Evolutionary conservation across 2,329 filamentous ascomycete genomes (phyloP).

Genomic region (Exophiala aquamarina): DNA sequence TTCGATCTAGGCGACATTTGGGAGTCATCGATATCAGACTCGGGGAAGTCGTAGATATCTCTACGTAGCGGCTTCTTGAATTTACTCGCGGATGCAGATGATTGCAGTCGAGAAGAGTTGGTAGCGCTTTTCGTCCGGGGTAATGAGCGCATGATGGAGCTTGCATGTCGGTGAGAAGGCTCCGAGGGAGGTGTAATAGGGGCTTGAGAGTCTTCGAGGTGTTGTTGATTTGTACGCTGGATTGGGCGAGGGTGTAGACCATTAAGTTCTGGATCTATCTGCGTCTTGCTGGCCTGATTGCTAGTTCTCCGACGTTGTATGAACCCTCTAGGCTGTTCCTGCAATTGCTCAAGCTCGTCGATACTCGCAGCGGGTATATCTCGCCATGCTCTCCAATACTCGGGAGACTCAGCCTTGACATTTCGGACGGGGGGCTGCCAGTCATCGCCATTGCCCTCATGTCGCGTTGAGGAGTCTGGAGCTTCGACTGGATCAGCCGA

Average conservation of each 20-base stretch:
- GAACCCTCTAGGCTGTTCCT: constrained; percentile 12
- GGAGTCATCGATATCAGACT: constrained; percentile 29
- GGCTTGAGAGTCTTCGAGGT: neutral
- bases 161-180: constrained; percentile 7
- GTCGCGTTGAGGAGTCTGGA: constrained; percentile 10
- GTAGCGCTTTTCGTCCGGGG: too few relatives aligned
- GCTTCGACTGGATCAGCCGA: constrained; percentile 13
- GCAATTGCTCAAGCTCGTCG: constrained; percentile 22
- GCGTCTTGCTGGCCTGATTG: neutral
- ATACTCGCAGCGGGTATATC: constrained; percentile 15
- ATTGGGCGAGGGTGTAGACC: neutral
- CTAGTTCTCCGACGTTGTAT: neutral
- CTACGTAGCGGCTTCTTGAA: constrained; percentile 17
- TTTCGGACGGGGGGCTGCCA: constrained; percentile 1
- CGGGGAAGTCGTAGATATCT: constrained; percentile 22
- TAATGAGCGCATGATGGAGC: neutral
- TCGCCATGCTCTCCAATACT: constrained; percentile 15
- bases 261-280: neutral
- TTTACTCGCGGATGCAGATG: constrained; percentile 20
- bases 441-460: constrained; percentile 4
- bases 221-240: neutral
- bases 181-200: constrained; percentile 9
- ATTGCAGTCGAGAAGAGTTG: neutral
- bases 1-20: constrained; percentile 28
- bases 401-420: constrained; percentile 23